phyloP scores from a whole-genome alignment of 225 moss, liverwort and hornwort genomes.

The Ulota crispa region DNA sequence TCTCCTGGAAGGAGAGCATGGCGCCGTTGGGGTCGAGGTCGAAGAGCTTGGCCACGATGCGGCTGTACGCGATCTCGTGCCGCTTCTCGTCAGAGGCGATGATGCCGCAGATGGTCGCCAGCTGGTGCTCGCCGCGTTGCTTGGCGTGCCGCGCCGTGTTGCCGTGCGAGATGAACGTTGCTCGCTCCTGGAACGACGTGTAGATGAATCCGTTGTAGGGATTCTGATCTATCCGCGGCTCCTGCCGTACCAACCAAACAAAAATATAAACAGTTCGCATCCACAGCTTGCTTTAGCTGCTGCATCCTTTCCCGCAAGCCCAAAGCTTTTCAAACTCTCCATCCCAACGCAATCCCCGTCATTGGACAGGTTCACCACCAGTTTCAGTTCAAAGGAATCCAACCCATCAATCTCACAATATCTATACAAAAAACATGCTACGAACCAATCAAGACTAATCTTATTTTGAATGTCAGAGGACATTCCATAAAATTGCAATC shows the following conservation, averaged over 20 bases:
- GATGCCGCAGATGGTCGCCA: conserved; percentile 84
- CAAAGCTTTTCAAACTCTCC: no score
- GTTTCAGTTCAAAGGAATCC: no score
- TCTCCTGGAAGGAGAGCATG: conserved; percentile 73
- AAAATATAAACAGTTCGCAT: background rate
- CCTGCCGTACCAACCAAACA: conserved; percentile 31
- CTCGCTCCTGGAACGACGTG: conserved; percentile 67
- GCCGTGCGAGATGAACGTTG: conserved; percentile 61
- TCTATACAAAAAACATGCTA: no score
- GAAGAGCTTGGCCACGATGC: conserved; percentile 72
- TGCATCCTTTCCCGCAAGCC: no score
- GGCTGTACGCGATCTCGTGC: conserved; percentile 89
- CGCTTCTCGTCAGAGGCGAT: conserved; percentile 91
- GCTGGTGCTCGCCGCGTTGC: conserved; percentile 40
- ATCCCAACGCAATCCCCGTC: no score
- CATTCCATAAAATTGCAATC: no score
- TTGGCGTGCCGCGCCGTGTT: conserved; percentile 89
- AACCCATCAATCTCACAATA: no score
- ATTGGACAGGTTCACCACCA: no score
- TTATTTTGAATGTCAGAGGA: no score
- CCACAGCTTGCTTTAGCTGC: background rate
- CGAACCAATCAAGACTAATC: no score
- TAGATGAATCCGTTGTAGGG: conserved; percentile 94
- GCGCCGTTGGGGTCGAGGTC: conserved; percentile 72
- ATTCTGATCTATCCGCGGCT: conserved; percentile 69